Evolutionary conservation across 2,329 filamentous ascomycete species (phyloP), one percentile per base, ranked within the genome.

Genomic region (Xylaria sp.): DNA sequence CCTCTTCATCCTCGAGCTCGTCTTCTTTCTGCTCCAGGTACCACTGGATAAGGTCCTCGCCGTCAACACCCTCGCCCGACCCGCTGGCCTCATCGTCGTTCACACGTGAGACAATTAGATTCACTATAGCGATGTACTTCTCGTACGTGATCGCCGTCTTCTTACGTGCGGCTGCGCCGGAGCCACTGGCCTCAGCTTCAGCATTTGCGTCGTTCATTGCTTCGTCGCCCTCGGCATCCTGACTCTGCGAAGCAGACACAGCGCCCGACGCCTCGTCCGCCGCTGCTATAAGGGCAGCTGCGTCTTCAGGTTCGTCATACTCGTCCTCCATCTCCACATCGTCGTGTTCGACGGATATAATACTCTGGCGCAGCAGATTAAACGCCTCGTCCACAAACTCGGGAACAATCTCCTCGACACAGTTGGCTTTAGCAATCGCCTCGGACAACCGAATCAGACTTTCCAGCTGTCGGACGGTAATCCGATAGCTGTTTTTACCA

Each of bases 341-440:
- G 75, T 99, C 96, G 77, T 98, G 96, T 81, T 99, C 96, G 30
- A 99, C 96, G 1, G 92, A 96, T 75, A 99, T 98, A 79, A 99
- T 99, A 80, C 92, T 96, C 81, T 98, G 94, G 50, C 94, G 87
- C 12, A 99, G 88, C 9, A 99, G 87, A 74, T 96, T 93, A 80
- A 92, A 98, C 0, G 95, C 96, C 81, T 99, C 96, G 48, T 92
- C 87, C 17, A 99, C 96, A 81, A 98, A 97, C 0, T 88, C 88
- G 1, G 92, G 86, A 0, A 90, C 90, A 69, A 99, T 92, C 71
- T 98, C 94, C 75, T 95, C 92, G 14, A 97, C 93, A 78, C 96
- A 99, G 78, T 97, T 98, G 67, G 94, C 93, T 81, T 98, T 98
- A 67, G 96, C 96, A 73, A 99, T 98, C n/a, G 96, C 96, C 81